Evolutionary conservation across 2,329 filamentous ascomycete genomes (phyloP).

Genomic region (Rhinocladiella similis): DNA sequence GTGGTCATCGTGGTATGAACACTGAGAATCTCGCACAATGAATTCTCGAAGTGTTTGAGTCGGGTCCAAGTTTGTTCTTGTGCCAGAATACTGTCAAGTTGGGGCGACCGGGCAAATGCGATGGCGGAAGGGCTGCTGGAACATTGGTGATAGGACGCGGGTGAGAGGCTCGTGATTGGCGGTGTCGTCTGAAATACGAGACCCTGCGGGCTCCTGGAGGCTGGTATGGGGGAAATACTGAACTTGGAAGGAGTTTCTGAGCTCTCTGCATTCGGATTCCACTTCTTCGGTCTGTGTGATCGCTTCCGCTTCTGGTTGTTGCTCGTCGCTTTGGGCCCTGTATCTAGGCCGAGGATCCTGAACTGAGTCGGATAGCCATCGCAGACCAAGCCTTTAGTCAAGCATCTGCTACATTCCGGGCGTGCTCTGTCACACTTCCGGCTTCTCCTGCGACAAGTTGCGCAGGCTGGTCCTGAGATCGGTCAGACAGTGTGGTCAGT

Average conservation of each 20-base stretch:
- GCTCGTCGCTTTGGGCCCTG: background rate
- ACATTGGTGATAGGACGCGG: too few relatives aligned
- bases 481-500: too few relatives aligned
- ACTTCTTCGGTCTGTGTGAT: too few relatives aligned
- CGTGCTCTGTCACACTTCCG: background rate
- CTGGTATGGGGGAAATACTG: too few relatives aligned
- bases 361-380: background rate
- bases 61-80: background rate
- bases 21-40: background rate
- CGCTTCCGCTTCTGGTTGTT: too few relatives aligned
- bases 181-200: too few relatives aligned
- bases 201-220: too few relatives aligned
- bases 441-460: background rate
- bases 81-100: background rate
- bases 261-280: too few relatives aligned
- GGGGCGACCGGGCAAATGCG: too few relatives aligned
- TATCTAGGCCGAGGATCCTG: background rate
- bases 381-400: background rate
- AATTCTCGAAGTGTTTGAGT: background rate
- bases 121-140: too few relatives aligned
- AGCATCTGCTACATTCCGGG: background rate
- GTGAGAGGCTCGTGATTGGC: too few relatives aligned
- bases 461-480: background rate
- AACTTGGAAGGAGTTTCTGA: too few relatives aligned
- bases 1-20: background rate